phyloP scores from a whole-genome alignment of 805 yeast genomes.

The Vanderwaltozyma tropicalis region DNA sequence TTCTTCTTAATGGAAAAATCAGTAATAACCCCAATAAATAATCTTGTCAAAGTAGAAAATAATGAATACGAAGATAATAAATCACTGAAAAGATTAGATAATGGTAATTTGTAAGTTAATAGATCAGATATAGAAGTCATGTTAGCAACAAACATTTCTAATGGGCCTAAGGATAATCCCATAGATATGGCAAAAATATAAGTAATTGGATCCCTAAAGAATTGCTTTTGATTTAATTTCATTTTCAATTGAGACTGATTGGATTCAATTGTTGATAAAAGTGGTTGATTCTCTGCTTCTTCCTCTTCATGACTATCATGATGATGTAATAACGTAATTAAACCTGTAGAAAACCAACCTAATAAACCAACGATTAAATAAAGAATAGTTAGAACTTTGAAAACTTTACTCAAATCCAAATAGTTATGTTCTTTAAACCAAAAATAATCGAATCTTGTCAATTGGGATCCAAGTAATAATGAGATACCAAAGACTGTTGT shows the following conservation, averaged over 20 bases:
- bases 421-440: slow-evolving; percentile 16
- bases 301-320: slow-evolving; percentile 10
- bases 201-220: slow-evolving; percentile 45
- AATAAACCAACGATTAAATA: slow-evolving; percentile 48
- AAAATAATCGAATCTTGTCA: slow-evolving; percentile 37
- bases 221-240: slow-evolving; percentile 5
- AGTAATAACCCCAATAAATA: slow-evolving; percentile 55
- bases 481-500: slow-evolving; percentile 82
- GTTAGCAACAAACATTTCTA: slow-evolving; percentile 76
- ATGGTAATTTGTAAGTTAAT: background rate
- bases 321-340: slow-evolving; percentile 46
- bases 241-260: background rate
- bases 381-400: slow-evolving; percentile 39
- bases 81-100: slow-evolving; percentile 25
- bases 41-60: slow-evolving; percentile 63
- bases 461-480: slow-evolving; percentile 62
- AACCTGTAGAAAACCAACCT: slow-evolving; percentile 54
- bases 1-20: slow-evolving; percentile 40
- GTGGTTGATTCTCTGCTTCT: slow-evolving; percentile 10
- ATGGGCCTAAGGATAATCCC: slow-evolving; percentile 65
- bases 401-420: slow-evolving; percentile 43
- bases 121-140: slow-evolving; percentile 61
- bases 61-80: slow-evolving; percentile 49
- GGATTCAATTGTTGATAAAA: slow-evolving; percentile 5
- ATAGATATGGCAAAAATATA: slow-evolving; percentile 56